Percentiles rank a stretch among this genome's conserved stretches.
phyloP scores from a whole-genome alignment of 495 filamentous ascomycete genomes.

The Copromyces sp. region DNA sequence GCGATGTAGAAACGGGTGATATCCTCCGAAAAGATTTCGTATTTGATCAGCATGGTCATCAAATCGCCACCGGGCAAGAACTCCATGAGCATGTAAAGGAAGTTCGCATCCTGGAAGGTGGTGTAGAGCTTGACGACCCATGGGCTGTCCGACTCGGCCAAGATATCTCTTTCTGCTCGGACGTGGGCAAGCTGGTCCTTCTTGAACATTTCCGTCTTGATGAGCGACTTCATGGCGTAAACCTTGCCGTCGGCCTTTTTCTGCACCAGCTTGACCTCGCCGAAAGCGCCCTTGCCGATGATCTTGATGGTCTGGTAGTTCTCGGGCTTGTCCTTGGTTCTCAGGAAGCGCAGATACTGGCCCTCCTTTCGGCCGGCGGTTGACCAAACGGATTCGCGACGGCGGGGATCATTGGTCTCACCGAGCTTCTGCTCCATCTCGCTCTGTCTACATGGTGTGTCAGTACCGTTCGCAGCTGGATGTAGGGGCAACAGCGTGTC shows the following conservation, averaged over 20 bases:
- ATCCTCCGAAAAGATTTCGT: conserved; percentile 98
- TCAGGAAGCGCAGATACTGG: conserved; percentile 84
- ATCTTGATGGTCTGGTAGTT: conserved; percentile 96
- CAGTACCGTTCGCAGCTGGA: neutral
- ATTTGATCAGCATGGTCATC: conserved; percentile 99
- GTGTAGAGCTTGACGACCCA: conserved; percentile 98
- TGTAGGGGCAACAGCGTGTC: neutral
- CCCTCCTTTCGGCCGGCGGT: conserved; percentile 75
- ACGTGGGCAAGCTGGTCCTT: conserved; percentile 99
- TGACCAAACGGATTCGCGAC: conserved; percentile 65
- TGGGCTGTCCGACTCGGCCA: conserved; percentile 95
- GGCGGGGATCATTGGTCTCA: conserved; percentile 59
- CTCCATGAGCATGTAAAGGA: conserved; percentile 98
- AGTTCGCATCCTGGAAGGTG: conserved; percentile 91
- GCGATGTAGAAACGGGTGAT: conserved; percentile 99
- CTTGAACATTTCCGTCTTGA: conserved; percentile 99
- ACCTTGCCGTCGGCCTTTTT: conserved; percentile 94
- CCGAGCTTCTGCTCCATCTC: conserved; percentile 77
- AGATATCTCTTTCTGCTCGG: conserved; percentile 91
- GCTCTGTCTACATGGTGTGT: conserved; percentile 51
- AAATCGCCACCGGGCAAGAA: conserved; percentile 96
- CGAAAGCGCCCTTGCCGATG: conserved; percentile 98
- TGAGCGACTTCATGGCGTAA: conserved; percentile 94
- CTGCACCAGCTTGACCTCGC: conserved; percentile 93
- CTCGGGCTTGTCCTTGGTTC: conserved; percentile 79